phyloP scores from a whole-genome alignment of 2,329 filamentous ascomycete genomes.

The Cytospora chrysosperma region DNA sequence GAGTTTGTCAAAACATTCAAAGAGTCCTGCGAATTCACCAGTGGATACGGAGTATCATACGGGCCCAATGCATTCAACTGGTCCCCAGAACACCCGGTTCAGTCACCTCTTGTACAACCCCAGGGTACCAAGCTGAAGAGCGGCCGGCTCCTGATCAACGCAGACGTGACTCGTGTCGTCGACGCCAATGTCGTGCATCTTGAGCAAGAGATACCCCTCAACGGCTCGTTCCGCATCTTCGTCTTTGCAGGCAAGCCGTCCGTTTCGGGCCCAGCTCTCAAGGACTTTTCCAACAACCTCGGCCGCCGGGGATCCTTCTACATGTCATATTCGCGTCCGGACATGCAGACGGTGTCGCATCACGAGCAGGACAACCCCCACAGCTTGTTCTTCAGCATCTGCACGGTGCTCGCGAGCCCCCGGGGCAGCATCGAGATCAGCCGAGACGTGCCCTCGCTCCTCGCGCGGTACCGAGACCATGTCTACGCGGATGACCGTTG shows the following conservation, averaged over 20 bases:
- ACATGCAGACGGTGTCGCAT: constrained; percentile 63
- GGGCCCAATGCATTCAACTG: constrained; percentile 81
- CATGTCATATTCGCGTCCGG: constrained; percentile 59
- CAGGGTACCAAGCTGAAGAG: constrained; percentile 64
- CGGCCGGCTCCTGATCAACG: constrained; percentile 73
- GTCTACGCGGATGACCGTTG: constrained; percentile 83
- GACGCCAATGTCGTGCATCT: constrained; percentile 89
- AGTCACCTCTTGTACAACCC: constrained; percentile 68
- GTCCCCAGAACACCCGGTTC: constrained; percentile 69
- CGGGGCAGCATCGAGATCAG: constrained; percentile 71
- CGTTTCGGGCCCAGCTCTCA: constrained; percentile 60
- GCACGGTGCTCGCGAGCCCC: constrained; percentile 68
- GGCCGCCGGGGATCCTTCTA: constrained; percentile 71
- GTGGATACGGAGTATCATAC: constrained; percentile 87
- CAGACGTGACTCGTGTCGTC: constrained; percentile 80
- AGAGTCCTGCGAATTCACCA: constrained; percentile 86
- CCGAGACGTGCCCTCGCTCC: constrained; percentile 65
- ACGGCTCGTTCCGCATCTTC: constrained; percentile 84
- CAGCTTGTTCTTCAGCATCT: constrained; percentile 76
- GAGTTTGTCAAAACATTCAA: constrained; percentile 90
- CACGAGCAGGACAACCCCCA: constrained; percentile 86
- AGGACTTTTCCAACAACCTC: constrained; percentile 67
- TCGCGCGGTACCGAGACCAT: constrained; percentile 76
- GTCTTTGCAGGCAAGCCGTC: constrained; percentile 73
- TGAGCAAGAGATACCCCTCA: constrained; percentile 85